Evolutionary conservation across 805 yeast species (phyloP), one percentile per base, ranked within the genome.

Genomic region (Metschnikowia aberdeeniae): DNA sequence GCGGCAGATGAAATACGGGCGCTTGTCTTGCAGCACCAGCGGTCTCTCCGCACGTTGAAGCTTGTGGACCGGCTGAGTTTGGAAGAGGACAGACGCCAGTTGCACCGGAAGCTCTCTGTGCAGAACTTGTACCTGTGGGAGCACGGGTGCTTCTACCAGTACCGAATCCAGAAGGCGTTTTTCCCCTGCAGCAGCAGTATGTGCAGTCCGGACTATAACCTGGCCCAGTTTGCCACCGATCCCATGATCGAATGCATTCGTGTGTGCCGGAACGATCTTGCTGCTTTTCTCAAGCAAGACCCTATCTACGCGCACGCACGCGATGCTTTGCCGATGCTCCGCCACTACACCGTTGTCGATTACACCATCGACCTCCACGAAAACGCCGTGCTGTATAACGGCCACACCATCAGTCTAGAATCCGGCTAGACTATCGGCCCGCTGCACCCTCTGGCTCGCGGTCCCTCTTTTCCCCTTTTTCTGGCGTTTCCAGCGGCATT

Each of bases 131-230:
- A 40, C 1, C 34, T 38, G 14, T 47, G 51, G 51, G 47, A 44
- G 8, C 47, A 42, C 30, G 53, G 50, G 22, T 20, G 39, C 17
- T 47, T 37, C 35, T 44, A 44, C 42, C 43, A 42, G 26, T 41
- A 42, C 28, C 38, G 34, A 13, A 35, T 44, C 13, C 42, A 42
- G 27, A 36, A 31, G 19, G 42, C 40, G 7, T 31, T 50, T 14
- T 40, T 43, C 17, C 47, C 53, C 6, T 24, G 31, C 32, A 33
- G 38, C 19, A 28, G 26, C 9, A 42, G 36, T 20, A 30, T 33
- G 31, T 45, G 40, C 31, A 38, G 42, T 14, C 42, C 34, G 13
- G 42, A 38, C 5, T 36, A 28, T 17, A 34, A 30, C 32, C 42
- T 29, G 13, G 40, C 36, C 26, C 45, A 36, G 7, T 40, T 42